Base-by-base conservation (phyloP, 2,329 filamentous ascomycete species). In the Stromatinia cepivora region DNA sequence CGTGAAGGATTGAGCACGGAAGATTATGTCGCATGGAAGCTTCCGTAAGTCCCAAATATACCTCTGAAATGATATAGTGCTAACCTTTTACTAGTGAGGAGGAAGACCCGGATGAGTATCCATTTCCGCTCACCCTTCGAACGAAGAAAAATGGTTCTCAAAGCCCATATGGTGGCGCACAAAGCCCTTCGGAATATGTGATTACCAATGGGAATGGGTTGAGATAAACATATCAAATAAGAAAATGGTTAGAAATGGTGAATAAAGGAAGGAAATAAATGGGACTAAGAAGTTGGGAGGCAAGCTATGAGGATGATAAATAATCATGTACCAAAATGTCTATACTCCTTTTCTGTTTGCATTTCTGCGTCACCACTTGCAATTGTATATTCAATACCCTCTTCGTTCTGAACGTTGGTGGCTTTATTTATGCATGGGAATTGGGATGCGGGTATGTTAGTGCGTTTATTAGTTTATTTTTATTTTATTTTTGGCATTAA, bases 11-110 rank as follows among this genome's bases (percentile, higher is more conserved):
- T 99, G 75, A 95, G 86, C 82, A 98, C 95, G 0, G 95, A 99
- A 81, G 95, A 99, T 79, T 98, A 99, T 80, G 93, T 98, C 77
- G 92, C 94, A 45, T 99, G 95, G 95, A 97, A 96, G 82, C 84
- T 98, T 70, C 95, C 94, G 91, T 98, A 87, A 91, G 94, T 93
- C 69, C 11, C 48, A 45, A 48, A 20, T 63, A 11, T 25, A 25
- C 17, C 46, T 6, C 20, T n/a, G 50, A 11, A 58, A 48, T 48
- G 22, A 52, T 48, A 1, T 3, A 22, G 50, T 15, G 11, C 73
- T 77, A 72, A 76, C 48, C 15, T 63, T 56, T 72, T 2, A 62
- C 67, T 76, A 96, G 93, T 81, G 93, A 95, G 80, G 94, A 97
- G 79, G 95, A 98, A 83, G 95, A 98, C 75, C 88, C 91, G 0